These are phyloP conservation scores for Leccinum fallax DNA, from an alignment of 1,284 basidiomycete genomes.

Conservation along the genomic window DNA sequence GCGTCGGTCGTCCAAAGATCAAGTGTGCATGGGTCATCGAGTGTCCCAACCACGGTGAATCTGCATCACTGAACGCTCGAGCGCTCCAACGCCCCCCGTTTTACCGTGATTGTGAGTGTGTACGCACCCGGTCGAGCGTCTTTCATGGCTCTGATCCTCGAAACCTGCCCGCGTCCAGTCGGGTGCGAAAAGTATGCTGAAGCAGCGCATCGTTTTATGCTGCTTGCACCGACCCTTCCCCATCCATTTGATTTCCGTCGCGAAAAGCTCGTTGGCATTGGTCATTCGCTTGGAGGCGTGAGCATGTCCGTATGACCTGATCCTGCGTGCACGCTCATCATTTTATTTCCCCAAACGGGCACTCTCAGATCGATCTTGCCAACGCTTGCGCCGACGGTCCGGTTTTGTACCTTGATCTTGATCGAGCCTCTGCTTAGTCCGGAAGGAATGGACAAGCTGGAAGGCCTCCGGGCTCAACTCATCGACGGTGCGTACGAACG, in stretches of 20 bases:
- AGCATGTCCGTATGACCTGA: slow-evolving; percentile 46
- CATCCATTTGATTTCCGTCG: slow-evolving; percentile 46
- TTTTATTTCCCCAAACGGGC: slow-evolving; percentile 16
- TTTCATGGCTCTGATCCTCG: slow-evolving; percentile 5
- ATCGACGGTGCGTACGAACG: slow-evolving; percentile 49
- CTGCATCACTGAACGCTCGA: slow-evolving; percentile 44
- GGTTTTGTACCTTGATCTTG: slow-evolving; percentile 51
- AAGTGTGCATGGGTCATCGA: slow-evolving; percentile 55
- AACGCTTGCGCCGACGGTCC: slow-evolving; percentile 42
- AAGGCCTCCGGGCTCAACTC: slow-evolving; percentile 41
- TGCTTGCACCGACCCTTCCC: slow-evolving; percentile 39
- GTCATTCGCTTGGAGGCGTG: slow-evolving; percentile 65
- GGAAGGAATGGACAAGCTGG: slow-evolving; percentile 43
- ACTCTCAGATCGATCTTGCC: slow-evolving; percentile 51
- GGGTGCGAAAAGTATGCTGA: slow-evolving; percentile 61
- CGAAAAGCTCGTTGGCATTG: slow-evolving; percentile 56
- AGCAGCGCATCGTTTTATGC: slow-evolving; percentile 56
- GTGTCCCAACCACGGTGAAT: slow-evolving; percentile 55
- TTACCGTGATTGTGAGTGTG: slow-evolving; percentile 46
- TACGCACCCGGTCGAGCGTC: background rate
- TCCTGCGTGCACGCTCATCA: background rate
- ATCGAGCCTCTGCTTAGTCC: slow-evolving; percentile 60
- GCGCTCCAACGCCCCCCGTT: slow-evolving; percentile 43
- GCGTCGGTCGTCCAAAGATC: slow-evolving; percentile 37
- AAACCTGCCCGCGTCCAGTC: slow-evolving; percentile 38